A percentile compares a stretch with the other conserved stretches of the same genome.
phyloP scores from a whole-genome alignment of 805 yeast genomes.

The Teunomyces pallodes region DNA sequence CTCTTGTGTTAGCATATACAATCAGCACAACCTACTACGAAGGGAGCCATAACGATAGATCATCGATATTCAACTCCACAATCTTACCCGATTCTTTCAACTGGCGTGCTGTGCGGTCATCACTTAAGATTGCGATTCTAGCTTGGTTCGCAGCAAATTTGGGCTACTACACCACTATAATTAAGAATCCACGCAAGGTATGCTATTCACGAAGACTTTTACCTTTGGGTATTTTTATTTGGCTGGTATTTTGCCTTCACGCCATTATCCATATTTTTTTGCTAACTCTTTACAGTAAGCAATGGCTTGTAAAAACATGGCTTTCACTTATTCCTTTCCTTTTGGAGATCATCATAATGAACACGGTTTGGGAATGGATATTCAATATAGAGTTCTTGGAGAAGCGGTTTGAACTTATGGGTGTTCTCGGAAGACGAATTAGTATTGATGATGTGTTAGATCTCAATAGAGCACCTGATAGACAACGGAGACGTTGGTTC shows the following conservation, averaged over 20 bases:
- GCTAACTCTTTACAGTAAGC: conserved; percentile 22
- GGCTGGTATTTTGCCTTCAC: conserved; percentile 41
- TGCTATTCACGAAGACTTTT: conserved; percentile 46
- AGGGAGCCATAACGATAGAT: conserved; percentile 5
- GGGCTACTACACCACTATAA: conserved; percentile 33
- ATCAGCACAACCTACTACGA: conserved; percentile 15
- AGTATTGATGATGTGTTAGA: conserved; percentile 43
- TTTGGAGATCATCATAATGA: conserved; percentile 47
- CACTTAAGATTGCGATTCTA: conserved; percentile 25
- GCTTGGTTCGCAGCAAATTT: conserved; percentile 34
- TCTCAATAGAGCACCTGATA: conserved; percentile 9
- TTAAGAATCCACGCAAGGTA: conserved; percentile 34
- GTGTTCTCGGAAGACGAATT: conserved; percentile 60
- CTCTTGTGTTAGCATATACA: conserved; percentile 14
- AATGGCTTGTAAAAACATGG: conserved; percentile 50
- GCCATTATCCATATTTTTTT: conserved; percentile 24
- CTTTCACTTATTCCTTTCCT: conserved; percentile 41
- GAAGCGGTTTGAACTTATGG: conserved; percentile 48
- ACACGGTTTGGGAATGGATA: conserved; percentile 67
- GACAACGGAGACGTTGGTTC: conserved; percentile 1
- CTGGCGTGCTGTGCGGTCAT: conserved; percentile 28
- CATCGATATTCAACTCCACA: conserved; percentile 10
- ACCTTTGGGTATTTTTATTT: conserved; percentile 48
- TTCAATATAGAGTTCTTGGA: conserved; percentile 52
- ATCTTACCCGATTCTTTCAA: not conserved